Percentiles rank a stretch among this genome's conserved stretches.
These are phyloP conservation scores for Teunomyces atbi DNA, from an alignment of 805 yeast species.

Conservation along the genomic window DNA sequence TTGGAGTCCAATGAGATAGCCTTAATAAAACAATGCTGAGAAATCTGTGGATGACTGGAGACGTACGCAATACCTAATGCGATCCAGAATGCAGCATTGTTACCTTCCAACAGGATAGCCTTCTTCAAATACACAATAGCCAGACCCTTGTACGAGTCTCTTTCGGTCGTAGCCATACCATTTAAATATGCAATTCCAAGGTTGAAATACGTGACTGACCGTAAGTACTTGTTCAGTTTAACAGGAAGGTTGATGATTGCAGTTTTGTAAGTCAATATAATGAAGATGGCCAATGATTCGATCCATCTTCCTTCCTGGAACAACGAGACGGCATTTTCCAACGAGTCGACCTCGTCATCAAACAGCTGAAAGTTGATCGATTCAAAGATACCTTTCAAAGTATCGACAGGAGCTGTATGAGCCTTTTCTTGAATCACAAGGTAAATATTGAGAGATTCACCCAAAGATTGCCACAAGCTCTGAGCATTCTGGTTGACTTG, in stretches of 20 bases:
- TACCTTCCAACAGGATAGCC: constrained; percentile 70
- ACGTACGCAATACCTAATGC: constrained; percentile 77
- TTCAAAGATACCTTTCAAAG: constrained; percentile 14
- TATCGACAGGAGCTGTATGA: constrained; percentile 45
- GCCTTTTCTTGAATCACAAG: constrained; percentile 54
- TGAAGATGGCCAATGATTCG: constrained; percentile 38
- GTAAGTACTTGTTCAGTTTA: constrained; percentile 45
- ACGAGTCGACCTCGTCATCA: constrained; percentile 7
- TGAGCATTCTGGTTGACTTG: constrained; percentile 38
- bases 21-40: constrained; percentile 92
- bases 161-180: constrained; percentile 26
- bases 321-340: constrained; percentile 10
- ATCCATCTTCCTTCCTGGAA: constrained; percentile 14
- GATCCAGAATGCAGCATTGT: constrained; percentile 74
- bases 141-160: constrained; percentile 36
- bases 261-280: constrained; percentile 47
- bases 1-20: constrained; percentile 69
- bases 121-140: constrained; percentile 60
- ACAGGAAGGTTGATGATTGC: constrained; percentile 38
- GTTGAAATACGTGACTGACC: constrained; percentile 61
- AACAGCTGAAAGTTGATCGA: constrained; percentile 13
- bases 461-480: constrained; percentile 64
- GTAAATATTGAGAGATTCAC: constrained; percentile 55
- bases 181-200: constrained; percentile 65
- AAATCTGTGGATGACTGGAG: constrained; percentile 59